These are phyloP conservation scores for Cercospora janseana DNA, from an alignment of 2,329 filamentous ascomycete species.

Conservation along the genomic window DNA sequence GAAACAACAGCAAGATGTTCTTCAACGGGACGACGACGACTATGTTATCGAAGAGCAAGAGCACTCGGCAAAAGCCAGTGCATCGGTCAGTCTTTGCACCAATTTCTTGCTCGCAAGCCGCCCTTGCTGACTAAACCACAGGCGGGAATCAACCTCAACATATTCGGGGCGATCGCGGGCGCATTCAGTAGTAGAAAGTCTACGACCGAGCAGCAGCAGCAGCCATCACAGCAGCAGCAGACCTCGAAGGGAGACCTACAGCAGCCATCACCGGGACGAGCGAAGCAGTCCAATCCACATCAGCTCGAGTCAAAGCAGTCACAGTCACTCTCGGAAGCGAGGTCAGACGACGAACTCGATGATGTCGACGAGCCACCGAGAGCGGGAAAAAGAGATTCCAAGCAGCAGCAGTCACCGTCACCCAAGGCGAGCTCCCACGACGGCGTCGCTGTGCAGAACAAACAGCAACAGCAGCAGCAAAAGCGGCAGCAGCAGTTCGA, in stretches of 20 bases:
- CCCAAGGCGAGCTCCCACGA: background rate
- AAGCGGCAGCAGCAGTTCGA: slow-evolving; percentile 27
- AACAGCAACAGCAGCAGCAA: background rate
- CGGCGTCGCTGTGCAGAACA: background rate
- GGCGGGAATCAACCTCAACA: slow-evolving; percentile 41
- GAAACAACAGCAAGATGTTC: slow-evolving; percentile 16
- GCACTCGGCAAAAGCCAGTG: slow-evolving; percentile 36
- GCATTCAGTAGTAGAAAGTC: slow-evolving; percentile 37
- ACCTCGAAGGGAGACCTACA: no score
- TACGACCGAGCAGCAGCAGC: slow-evolving; percentile 33
- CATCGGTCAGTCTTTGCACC: slow-evolving; percentile 32
- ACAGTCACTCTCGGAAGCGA: background rate
- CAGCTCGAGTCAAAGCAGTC: background rate
- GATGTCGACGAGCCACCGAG: no score
- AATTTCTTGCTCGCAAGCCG: background rate
- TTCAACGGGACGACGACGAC: slow-evolving; percentile 16
- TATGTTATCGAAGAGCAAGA: slow-evolving; percentile 34
- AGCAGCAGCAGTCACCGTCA: slow-evolving; percentile 3
- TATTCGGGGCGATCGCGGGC: slow-evolving; percentile 39
- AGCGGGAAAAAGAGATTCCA: no score
- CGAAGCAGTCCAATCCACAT: background rate
- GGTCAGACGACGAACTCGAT: slow-evolving; percentile 2
- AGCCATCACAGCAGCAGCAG: slow-evolving; percentile 2
- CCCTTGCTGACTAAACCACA: no score
- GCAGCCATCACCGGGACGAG: background rate